phyloP scores from a whole-genome alignment of 192 early-diverging fungal species.

The Phlyctochytrium bullatum region DNA sequence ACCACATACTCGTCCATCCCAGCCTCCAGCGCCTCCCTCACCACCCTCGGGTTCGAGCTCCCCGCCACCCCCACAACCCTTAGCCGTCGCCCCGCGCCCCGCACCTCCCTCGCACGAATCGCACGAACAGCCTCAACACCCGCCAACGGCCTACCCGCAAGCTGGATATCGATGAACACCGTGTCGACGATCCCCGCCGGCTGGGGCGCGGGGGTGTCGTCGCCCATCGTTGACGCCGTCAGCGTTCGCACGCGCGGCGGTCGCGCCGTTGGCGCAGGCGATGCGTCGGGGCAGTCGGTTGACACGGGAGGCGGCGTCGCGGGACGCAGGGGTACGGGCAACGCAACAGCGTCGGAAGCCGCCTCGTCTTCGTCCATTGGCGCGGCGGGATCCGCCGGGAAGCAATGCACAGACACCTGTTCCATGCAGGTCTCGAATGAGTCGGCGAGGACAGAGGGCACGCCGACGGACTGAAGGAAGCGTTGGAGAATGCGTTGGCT shows the following conservation, averaged over 20 bases:
- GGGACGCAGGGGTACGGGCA: too few relatives aligned
- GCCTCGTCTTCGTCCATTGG: too few relatives aligned
- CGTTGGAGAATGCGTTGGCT: background rate
- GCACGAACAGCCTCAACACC: too few relatives aligned
- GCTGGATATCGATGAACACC: slow-evolving; percentile 62
- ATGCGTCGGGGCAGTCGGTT: background rate
- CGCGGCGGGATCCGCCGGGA: too few relatives aligned
- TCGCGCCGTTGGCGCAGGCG: background rate
- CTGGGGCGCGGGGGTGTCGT: background rate
- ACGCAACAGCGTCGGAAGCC: too few relatives aligned
- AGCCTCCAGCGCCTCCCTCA: background rate
- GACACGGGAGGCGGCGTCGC: too few relatives aligned
- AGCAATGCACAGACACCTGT: too few relatives aligned
- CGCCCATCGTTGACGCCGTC: background rate
- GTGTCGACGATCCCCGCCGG: background rate
- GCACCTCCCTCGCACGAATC: too few relatives aligned
- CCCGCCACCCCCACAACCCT: slow-evolving; percentile 44
- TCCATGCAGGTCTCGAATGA: background rate
- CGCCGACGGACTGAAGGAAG: background rate
- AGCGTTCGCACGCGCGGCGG: background rate
- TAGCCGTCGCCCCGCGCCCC: background rate
- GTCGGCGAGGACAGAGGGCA: background rate
- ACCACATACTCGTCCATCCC: slow-evolving; percentile 5
- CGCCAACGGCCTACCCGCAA: slow-evolving; percentile 33
- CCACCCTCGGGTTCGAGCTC: background rate